Evolutionary conservation across 2,329 filamentous ascomycete species (phyloP), one percentile per base, ranked within the genome.

Genomic region (Neophaeococcomyces mojaviensis): DNA sequence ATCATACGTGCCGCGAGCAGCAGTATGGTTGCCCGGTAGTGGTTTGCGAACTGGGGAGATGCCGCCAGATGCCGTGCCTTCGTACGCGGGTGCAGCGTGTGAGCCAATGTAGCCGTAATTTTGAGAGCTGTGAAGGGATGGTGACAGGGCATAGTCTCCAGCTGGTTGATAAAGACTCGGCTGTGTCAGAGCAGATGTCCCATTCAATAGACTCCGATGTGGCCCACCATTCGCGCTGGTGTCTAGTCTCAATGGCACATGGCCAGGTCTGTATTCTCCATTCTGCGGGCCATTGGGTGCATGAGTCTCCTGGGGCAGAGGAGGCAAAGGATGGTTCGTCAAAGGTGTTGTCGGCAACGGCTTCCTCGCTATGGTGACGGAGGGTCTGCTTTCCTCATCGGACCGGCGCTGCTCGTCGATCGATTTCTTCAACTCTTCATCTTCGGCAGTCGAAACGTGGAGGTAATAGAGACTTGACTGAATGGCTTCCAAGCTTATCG

Each of bases 401-500:
- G 48, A 39, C 3, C 24, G 18, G 12, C 40, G 61, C 46, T 68
- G 61, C 38, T 62, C 55, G 49, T 68, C 65, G 39, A 64, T 58
- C 52, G 66, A 60, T 39, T 66, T 57, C 13, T 68, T 58, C 18
- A 70, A 50, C 36, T 56, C 58, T 20, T 71, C 64, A 52, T 86
- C 78, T 32, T 78, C 72, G 3, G 78, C 76, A 1, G 76, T 72
- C 49, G 87, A 77, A 32, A 94, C 77, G 65, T 97, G 90, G 44
- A 96, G 71, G 62, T 92, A 97, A 67, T 97, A 98, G 4, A 98
- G 74, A 12, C 84, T 94, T 58, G 81, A 87, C 46, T 84, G 79
- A 39, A 98, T 82, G 61, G 96, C 90, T 61, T 89, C 83, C 36
- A 79, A 82, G 0, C 88, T 94, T 52, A 98, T 87, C 49, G 88